Base-by-base conservation (phyloP, 257 asterid species). In the Solanum ossicruentum region DNA sequence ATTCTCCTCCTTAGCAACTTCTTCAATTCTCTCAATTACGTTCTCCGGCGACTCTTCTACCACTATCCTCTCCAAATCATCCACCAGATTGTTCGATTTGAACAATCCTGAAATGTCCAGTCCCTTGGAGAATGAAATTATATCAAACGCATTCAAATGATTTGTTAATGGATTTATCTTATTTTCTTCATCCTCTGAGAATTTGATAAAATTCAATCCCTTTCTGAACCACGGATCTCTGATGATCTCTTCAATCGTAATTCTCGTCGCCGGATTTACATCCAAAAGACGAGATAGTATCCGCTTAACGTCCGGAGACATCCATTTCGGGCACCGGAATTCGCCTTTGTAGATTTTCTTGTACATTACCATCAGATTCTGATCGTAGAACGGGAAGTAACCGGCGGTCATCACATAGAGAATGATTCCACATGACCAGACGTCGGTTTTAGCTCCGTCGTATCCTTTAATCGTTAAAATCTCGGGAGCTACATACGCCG, bases 401-500 rank as follows among this genome's bases (percentile, higher is more conserved):
- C 99, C 98, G 1, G 94, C 94, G 9, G 89, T 69, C 63, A 92
- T 89, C 4, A 91, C 94, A 80, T 86, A 93, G 67, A 93, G 72
- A 60, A 92, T 88, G 85, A 93, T 81, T 83, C 97, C 97, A 87
- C 96, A 91, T 4, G 99, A 95, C 99, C 99, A 96, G 3, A 92
- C 88, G 83, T 96, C 99, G 3, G 92, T 84, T 86, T 88, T 93
- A 15, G 98, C 91, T 6, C 99, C 99, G 57, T 96, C 94, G 88
- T 96, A 95, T 41, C 99, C 99, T 83, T 60, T 91, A 82, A 87
- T 93, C n/a, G 95, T 85, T 36, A 96, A 88, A 28, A 96, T 91
- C 92, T 95, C 99, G 56, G 99, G 99, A 80, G 99, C 99, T 0
- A 96, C 99, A 65, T 96, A 96, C 7, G 98, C 98, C 17, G 99